Evolutionary conservation across 2,329 filamentous ascomycete genomes (phyloP).

Genomic region (Claviceps arundinis): DNA sequence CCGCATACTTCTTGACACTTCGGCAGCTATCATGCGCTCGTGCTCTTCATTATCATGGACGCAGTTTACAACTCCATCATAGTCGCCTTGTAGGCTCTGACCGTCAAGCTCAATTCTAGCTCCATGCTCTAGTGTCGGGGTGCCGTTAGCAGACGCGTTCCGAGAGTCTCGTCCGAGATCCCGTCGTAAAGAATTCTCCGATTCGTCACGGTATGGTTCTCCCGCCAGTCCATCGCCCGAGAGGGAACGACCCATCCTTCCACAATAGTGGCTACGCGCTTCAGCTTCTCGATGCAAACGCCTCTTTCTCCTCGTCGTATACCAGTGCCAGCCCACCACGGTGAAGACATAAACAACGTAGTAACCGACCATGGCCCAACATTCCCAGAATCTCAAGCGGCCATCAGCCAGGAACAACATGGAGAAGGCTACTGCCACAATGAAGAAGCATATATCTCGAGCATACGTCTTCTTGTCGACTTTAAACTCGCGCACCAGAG

Average conservation of each 20-base stretch:
- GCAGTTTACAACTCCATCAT: constrained; percentile 25
- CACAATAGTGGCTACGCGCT: constrained; percentile 61
- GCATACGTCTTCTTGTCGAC: constrained; percentile 84
- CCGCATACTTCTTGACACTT: constrained; percentile 89
- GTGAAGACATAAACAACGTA: constrained; percentile 81
- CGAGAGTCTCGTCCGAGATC: constrained; percentile 8
- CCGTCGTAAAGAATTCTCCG: constrained; percentile 20
- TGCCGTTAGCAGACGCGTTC: constrained; percentile 18
- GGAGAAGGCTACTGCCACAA: constrained; percentile 72
- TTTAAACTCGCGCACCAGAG: constrained; percentile 84
- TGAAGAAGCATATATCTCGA: constrained; percentile 85
- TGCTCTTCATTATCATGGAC: constrained; percentile 35
- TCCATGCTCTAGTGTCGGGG: constrained; percentile 30
- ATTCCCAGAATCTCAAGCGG: constrained; percentile 76
- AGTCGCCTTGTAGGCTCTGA: constrained; percentile 19
- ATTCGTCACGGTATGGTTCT: constrained; percentile 52
- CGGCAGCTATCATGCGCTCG: constrained; percentile 57
- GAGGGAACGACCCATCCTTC: constrained; percentile 32
- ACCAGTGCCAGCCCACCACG: constrained; percentile 90
- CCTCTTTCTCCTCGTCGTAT: constrained; percentile 47
- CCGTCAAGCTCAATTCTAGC: constrained; percentile 35
- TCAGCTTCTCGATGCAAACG: constrained; percentile 53
- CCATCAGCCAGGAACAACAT: constrained; percentile 82
- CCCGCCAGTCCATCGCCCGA: constrained; percentile 38
- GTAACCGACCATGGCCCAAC: constrained; percentile 75